These are phyloP conservation scores for Rhodocollybia butyracea DNA, from an alignment of 768 basidiomycete genomes.

Conservation along the genomic window DNA sequence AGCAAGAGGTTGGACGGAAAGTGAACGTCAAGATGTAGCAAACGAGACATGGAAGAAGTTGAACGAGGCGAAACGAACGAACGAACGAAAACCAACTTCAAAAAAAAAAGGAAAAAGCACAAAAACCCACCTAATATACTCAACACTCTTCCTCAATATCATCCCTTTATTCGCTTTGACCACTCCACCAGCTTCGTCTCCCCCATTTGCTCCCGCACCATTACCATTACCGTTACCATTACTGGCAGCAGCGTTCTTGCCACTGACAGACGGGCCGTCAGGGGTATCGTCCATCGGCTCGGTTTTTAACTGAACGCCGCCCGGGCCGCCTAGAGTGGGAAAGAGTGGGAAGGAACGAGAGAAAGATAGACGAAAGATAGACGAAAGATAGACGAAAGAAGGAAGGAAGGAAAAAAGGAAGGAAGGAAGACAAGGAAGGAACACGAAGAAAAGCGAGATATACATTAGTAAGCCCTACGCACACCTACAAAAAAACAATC, in stretches of 20 bases:
- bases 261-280: background rate
- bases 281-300: constrained; percentile 1
- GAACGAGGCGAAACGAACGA: background rate
- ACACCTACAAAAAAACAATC: too few relatives aligned
- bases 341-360: too few relatives aligned
- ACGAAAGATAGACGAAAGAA: too few relatives aligned
- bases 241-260: background rate
- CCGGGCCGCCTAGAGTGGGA: too few relatives aligned
- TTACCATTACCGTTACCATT: background rate
- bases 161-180: constrained; percentile 95
- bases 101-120: background rate
- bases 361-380: too few relatives aligned
- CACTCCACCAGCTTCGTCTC: constrained; percentile 24
- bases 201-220: constrained; percentile 9
- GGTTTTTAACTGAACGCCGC: background rate
- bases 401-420: too few relatives aligned
- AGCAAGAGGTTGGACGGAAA: too few relatives aligned
- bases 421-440: too few relatives aligned
- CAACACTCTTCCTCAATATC: constrained; percentile 82
- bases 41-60: too few relatives aligned
- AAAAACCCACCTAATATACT: constrained; percentile 50
- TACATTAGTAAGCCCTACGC: too few relatives aligned
- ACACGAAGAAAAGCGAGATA: too few relatives aligned
- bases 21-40: too few relatives aligned
- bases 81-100: background rate